A percentile compares a stretch with the other conserved stretches of the same genome.
These are phyloP conservation scores for Aspergillus pseudotamarii DNA, from an alignment of 2,329 filamentous ascomycete genomes.

Conservation along the genomic window DNA sequence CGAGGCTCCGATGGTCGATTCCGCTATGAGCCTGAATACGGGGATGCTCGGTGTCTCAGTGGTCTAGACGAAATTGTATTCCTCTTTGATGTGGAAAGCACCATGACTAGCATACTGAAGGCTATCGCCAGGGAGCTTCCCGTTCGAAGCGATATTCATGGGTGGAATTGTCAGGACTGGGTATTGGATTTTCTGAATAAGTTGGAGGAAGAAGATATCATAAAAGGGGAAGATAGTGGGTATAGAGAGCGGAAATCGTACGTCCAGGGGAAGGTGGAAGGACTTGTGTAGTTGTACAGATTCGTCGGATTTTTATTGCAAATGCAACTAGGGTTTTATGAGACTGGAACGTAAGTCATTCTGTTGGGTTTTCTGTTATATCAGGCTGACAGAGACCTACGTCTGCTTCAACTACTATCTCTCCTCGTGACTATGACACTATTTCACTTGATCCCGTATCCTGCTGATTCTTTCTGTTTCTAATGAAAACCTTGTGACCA, in stretches of 20 bases:
- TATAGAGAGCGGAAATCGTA: background rate
- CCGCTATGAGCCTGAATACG: background rate
- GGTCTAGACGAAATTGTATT: background rate
- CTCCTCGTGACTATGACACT: background rate
- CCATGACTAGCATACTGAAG: background rate
- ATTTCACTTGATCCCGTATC: background rate
- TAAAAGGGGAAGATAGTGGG: background rate
- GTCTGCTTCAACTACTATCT: background rate
- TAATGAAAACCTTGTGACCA: conserved; percentile 60
- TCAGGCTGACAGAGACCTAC: background rate
- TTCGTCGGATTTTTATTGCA: background rate
- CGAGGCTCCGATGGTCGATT: background rate
- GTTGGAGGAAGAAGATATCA: background rate
- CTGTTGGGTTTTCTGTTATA: background rate
- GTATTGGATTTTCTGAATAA: background rate
- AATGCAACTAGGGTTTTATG: background rate
- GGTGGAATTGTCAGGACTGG: conserved; percentile 1
- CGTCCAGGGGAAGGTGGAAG: background rate
- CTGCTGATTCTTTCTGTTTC: background rate
- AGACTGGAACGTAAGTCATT: background rate
- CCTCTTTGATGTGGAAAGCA: background rate
- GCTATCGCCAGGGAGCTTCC: background rate
- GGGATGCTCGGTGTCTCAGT: background rate
- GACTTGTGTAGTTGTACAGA: background rate
- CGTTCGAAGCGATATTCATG: background rate